phyloP scores from a whole-genome alignment of 345 rosid species.

The Cardiospermum halicacabum region DNA sequence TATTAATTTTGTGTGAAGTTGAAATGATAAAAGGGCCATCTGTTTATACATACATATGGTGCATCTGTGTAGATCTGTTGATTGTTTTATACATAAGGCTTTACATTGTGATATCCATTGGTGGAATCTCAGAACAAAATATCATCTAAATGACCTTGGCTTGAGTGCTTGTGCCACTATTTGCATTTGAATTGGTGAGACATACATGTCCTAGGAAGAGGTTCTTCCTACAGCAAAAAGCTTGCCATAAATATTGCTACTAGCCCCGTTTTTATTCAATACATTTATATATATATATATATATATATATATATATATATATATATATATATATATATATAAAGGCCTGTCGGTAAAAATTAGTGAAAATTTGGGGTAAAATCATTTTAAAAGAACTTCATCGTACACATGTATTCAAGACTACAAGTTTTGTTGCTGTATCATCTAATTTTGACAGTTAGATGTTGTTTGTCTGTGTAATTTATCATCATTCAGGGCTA shows the following conservation, averaged over 20 bases:
- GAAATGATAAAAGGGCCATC: not conserved
- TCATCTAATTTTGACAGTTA: too few relatives aligned
- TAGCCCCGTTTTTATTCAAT: not conserved
- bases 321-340: too few relatives aligned
- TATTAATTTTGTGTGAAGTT: conserved; percentile 22
- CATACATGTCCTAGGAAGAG: conserved; percentile 7
- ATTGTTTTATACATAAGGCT: not conserved
- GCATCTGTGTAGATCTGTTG: not conserved
- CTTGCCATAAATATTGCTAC: not conserved
- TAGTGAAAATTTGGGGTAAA: too few relatives aligned
- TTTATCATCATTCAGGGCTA: too few relatives aligned
- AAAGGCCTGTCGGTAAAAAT: too few relatives aligned
- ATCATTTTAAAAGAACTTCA: too few relatives aligned
- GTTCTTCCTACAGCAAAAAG: not conserved
- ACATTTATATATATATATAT: too few relatives aligned
- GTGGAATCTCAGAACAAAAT: not conserved
- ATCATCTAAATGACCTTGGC: not conserved
- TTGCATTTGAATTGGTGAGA: not conserved
- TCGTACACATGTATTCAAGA: too few relatives aligned
- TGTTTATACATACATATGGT: not conserved
- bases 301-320: too few relatives aligned
- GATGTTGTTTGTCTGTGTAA: too few relatives aligned
- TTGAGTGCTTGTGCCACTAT: not conserved
- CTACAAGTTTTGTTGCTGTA: too few relatives aligned
- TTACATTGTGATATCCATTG: not conserved